These are phyloP conservation scores for Proliferodiscus dingleyae DNA, from an alignment of 2,329 filamentous ascomycete genomes.

Conservation along the genomic window DNA sequence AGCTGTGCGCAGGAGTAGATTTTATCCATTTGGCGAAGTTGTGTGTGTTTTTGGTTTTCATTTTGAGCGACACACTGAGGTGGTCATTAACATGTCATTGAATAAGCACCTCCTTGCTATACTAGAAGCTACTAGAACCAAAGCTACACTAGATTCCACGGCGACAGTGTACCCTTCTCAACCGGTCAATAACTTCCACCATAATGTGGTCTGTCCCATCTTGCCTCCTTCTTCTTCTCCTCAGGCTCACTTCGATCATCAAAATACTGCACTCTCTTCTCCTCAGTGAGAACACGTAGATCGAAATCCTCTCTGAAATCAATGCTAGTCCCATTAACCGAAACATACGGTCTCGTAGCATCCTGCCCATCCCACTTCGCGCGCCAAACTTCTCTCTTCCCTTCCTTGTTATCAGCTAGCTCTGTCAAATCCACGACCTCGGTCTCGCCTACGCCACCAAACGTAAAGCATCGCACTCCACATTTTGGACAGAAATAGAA, in stretches of 20 bases:
- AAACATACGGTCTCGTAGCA: constrained; percentile 25
- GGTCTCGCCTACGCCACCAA: constrained; percentile 33
- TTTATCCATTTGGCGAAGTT: too few species aligned
- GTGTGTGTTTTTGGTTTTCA: too few species aligned
- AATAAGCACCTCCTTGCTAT: too few species aligned
- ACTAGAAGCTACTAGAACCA: too few species aligned
- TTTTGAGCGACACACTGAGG: too few species aligned
- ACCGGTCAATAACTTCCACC: constrained; percentile 25
- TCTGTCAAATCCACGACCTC: constrained; percentile 20
- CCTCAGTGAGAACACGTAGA: constrained; percentile 26
- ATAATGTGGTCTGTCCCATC: constrained; percentile 27
- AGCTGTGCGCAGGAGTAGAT: too few species aligned
- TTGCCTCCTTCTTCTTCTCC: constrained; percentile 23
- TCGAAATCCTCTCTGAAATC: constrained; percentile 27
- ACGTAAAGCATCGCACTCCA: constrained; percentile 39
- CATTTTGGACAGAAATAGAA: constrained; percentile 44
- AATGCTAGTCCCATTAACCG: constrained; percentile 27
- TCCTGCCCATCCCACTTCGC: constrained; percentile 26
- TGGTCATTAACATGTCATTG: too few species aligned
- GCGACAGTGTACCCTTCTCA: constrained; percentile 19
- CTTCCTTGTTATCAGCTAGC: constrained; percentile 21
- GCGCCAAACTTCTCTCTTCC: constrained; percentile 26
- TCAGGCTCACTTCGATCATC: constrained; percentile 25
- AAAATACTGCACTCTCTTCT: constrained; percentile 29
- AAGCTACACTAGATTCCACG: too few species aligned